Percentiles rank a stretch among this genome's conserved stretches.
Conservation (phyloP, 2,329 filamentous ascomycete genomes). For the Cercospora nicotianae region DNA sequence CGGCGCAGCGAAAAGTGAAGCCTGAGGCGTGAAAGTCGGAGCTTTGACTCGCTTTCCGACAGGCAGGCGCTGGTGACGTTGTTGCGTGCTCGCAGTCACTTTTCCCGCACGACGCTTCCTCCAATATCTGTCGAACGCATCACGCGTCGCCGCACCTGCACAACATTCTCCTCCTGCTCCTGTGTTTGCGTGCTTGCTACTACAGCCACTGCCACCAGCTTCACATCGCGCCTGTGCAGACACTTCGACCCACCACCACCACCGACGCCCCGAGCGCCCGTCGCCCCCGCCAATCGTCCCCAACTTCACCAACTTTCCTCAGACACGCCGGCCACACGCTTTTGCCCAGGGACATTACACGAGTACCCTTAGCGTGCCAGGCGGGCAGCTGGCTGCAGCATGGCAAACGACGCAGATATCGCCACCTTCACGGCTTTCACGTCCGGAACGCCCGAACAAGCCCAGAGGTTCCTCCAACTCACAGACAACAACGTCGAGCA, state of each 20-base stretch:
- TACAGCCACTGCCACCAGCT: not conserved
- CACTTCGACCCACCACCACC: not conserved
- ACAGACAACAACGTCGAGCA: conserved; percentile 81
- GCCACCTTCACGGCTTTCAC: conserved; percentile 81
- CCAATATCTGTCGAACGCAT: not conserved
- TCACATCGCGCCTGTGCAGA: not conserved
- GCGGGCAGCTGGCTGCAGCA: not conserved
- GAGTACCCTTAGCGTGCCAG: not conserved
- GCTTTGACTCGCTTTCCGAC: not conserved
- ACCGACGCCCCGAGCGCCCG: not conserved
- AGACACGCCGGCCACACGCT: not conserved
- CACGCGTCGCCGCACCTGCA: not conserved
- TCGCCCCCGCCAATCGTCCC: not conserved
- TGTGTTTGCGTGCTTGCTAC: not conserved
- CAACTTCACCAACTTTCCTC: not conserved
- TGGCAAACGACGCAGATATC: conserved; percentile 58
- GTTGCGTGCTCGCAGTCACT: conserved; percentile 1
- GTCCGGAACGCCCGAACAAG: conserved; percentile 69
- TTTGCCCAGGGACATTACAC: not conserved
- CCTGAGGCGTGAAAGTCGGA: not conserved
- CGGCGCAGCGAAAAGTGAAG: not conserved
- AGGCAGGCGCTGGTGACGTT: conserved; percentile 9
- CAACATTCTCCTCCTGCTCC: not conserved
- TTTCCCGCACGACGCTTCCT: not conserved
- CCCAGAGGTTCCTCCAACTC: conserved; percentile 78